These are phyloP conservation scores for Periconia macrospinosa DNA, from an alignment of 2,329 filamentous ascomycete species.

Conservation along the genomic window DNA sequence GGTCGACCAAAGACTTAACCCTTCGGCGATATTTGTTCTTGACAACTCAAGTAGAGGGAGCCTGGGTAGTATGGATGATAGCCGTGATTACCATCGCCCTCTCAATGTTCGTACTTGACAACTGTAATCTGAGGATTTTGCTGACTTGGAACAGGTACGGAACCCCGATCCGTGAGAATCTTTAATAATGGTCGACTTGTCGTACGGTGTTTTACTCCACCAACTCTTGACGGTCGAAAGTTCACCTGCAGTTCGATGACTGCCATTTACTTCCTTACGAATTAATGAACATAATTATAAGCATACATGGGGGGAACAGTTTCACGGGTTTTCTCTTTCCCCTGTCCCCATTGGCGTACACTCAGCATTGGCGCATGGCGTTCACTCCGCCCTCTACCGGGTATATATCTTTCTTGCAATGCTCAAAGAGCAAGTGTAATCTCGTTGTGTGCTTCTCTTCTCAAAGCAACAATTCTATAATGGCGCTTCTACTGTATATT, in stretches of 20 bases:
- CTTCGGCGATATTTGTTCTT: slow-evolving; percentile 49
- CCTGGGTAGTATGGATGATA: slow-evolving; percentile 50
- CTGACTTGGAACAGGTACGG: slow-evolving; percentile 27
- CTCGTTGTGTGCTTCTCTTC: background rate
- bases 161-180: slow-evolving; percentile 32
- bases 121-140: background rate
- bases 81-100: slow-evolving; percentile 51
- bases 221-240: background rate
- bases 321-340: background rate
- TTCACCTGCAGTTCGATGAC: slow-evolving; percentile 15
- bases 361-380: slow-evolving; percentile 24
- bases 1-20: slow-evolving; percentile 54
- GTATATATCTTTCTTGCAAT: background rate
- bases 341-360: slow-evolving; percentile 12
- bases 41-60: slow-evolving; percentile 52
- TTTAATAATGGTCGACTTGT: background rate
- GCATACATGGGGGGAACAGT: slow-evolving; percentile 12
- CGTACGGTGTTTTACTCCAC: background rate
- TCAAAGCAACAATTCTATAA: slow-evolving; percentile 17
- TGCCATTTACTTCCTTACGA: slow-evolving; percentile 21
- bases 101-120: slow-evolving; percentile 44
- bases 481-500: slow-evolving; percentile 26
- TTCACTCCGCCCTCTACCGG: slow-evolving; percentile 1
- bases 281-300: slow-evolving; percentile 26
- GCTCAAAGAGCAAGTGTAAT: background rate